These are phyloP conservation scores for Cairneyella variabilis DNA, from an alignment of 495 filamentous ascomycete species.

Conservation along the genomic window DNA sequence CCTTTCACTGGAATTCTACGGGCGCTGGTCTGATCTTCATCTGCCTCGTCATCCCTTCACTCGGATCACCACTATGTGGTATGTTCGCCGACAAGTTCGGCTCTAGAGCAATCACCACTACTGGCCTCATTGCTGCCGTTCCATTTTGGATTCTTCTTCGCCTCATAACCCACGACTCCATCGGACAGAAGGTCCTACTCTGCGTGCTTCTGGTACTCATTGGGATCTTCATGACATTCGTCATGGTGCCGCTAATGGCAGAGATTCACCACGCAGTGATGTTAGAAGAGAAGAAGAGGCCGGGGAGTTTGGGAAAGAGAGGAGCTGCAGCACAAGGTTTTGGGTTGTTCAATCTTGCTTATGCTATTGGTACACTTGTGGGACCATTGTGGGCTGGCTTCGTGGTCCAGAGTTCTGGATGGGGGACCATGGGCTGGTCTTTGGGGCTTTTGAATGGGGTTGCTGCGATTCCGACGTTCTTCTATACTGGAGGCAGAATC, in stretches of 20 bases:
- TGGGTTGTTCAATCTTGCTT: constrained; percentile 56
- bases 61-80: constrained; percentile 62
- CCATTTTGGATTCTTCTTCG: constrained; percentile 63
- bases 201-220: constrained; percentile 60
- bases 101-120: constrained; percentile 54
- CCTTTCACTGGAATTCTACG: constrained; percentile 62
- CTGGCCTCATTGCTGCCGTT: constrained; percentile 55
- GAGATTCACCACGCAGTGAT: constrained; percentile 59
- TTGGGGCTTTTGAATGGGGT: constrained; percentile 40
- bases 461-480: constrained; percentile 10
- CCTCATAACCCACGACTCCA: constrained; percentile 55
- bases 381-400: constrained; percentile 61
- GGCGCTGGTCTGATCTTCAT: constrained; percentile 73
- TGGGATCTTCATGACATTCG: constrained; percentile 52
- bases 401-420: constrained; percentile 53
- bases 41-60: constrained; percentile 56
- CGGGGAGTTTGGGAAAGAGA: constrained; percentile 51
- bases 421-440: constrained; percentile 57
- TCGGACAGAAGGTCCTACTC: constrained; percentile 61
- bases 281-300: constrained; percentile 47
- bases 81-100: constrained; percentile 52
- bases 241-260: constrained; percentile 62
- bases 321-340: constrained; percentile 56
- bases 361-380: constrained; percentile 56
- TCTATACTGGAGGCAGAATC: constrained; percentile 22